Evolutionary conservation across 2,329 filamentous ascomycete species (phyloP), one percentile per base, ranked within the genome.

Genomic region (Monosporascus sp.): DNA sequence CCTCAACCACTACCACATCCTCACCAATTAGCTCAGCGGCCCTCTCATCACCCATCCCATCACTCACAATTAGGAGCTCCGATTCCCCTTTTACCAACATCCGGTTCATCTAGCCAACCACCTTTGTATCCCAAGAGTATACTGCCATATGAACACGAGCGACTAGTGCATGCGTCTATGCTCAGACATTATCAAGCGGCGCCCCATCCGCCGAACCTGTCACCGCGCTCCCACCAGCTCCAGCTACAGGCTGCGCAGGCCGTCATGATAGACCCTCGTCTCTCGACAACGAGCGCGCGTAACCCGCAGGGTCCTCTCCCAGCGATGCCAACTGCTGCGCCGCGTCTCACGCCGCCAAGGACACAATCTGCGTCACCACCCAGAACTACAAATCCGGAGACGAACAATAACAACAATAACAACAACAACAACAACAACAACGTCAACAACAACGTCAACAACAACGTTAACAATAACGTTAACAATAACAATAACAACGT

Each of bases 321-420:
- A 9, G 65, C 75, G 14, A 67, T 78, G 58, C 54, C 60, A 31
- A 36, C 63, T 19, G 61, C 60, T 14, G 51, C 55, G 59, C 55
- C 70, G 59, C 47, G 67, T 61, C 53, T 65, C 14, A 76, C 73
- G 17, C 77, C 76, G 38, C 76, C 77, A 1, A 73, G 78, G n/a
- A 66, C 73, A 3, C 63, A 74, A 49, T 81, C 78, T n/a, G 69
- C 71, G 11, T 81, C 76, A 40, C 79, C 79, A 4, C 75, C 77
- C 1, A 71, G 74, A 47, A 72, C 68, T 52, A 70, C 70, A 5
- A 69, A 75, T 52, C 65, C 71, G 3, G 70, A 75, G 8, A 51
- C 59, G 8, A 56, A 53, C 14, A 49, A n/a, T n/a, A n/a, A n/a
- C n/a, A n/a, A n/a, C n/a, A n/a, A n/a, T n/a, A n/a, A n/a, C n/a